Percentiles rank a stretch among this genome's conserved stretches.
These are phyloP conservation scores for Cylindrotheca closterium DNA, from an alignment of 108 stramenopile species.

Conservation along the genomic window DNA sequence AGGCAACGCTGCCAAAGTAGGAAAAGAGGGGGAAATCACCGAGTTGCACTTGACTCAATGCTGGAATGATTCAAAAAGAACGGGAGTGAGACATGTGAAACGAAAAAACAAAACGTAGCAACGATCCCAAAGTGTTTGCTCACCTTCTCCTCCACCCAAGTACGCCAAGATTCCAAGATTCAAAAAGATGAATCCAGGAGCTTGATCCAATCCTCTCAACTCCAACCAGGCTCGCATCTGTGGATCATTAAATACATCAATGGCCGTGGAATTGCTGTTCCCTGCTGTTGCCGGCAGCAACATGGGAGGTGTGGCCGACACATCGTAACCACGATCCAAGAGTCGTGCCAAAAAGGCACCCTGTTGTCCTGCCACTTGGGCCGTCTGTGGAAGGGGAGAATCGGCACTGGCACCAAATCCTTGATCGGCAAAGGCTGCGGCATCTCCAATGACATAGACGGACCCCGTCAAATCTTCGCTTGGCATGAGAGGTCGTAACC, in stretches of 20 bases:
- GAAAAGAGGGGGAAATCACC: conserved; percentile 48
- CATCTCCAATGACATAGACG: conserved; percentile 67
- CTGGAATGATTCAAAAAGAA: conserved; percentile 3
- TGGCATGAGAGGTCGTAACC: conserved; percentile 46
- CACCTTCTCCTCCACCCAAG: conserved; percentile 62
- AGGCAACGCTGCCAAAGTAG: conserved; percentile 45
- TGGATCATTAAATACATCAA: conserved; percentile 39
- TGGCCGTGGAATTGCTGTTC: conserved; percentile 37
- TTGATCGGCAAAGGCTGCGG: conserved; percentile 33
- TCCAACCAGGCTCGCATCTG: conserved; percentile 37
- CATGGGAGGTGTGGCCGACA: conserved; percentile 37
- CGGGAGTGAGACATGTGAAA: background rate
- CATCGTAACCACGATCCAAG: conserved; percentile 58
- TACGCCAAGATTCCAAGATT: conserved; percentile 74
- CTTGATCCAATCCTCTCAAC: conserved; percentile 53
- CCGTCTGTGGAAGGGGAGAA: conserved; percentile 58
- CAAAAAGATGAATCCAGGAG: conserved; percentile 55
- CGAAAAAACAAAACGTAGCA: background rate
- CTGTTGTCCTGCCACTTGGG: conserved; percentile 80
- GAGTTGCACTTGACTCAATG: conserved; percentile 71
- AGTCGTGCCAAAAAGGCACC: conserved; percentile 68
- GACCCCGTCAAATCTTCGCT: conserved; percentile 35
- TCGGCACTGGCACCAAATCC: background rate
- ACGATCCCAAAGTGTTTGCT: background rate
- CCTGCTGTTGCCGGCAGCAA: background rate